These are phyloP conservation scores for Beauveria scarabaeidicola DNA, from an alignment of 2,329 filamentous ascomycete species.

Conservation along the genomic window DNA sequence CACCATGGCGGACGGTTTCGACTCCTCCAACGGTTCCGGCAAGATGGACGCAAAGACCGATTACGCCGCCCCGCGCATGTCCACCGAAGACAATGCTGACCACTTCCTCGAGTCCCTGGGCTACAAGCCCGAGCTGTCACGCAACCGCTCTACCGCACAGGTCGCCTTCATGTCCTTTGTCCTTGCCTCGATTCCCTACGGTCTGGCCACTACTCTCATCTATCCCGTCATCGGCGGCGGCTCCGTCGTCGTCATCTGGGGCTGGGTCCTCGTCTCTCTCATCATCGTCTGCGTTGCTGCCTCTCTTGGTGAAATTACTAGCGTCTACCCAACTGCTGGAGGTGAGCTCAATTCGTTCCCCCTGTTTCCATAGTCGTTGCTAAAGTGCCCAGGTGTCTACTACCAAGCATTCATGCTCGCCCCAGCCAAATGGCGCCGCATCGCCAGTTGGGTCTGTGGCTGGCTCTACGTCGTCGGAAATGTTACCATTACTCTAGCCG, in stretches of 20 bases:
- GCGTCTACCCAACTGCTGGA: constrained; percentile 67
- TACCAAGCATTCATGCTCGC: constrained; percentile 73
- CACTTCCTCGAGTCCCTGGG: constrained; percentile 55
- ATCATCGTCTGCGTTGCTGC: constrained; percentile 64
- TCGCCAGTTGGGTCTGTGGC: constrained; percentile 63
- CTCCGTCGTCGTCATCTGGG: constrained; percentile 63
- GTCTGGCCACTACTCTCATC: constrained; percentile 59
- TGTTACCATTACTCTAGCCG: constrained; percentile 74
- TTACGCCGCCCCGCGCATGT: constrained; percentile 16
- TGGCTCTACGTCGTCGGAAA: constrained; percentile 74
- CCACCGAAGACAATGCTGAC: constrained; percentile 42
- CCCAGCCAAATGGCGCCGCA: constrained; percentile 48
- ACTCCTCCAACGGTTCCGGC: constrained; percentile 10
- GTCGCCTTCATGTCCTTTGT: constrained; percentile 72
- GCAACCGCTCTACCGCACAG: constrained; percentile 58
- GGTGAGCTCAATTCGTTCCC: constrained; percentile 28
- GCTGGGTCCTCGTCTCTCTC: constrained; percentile 58
- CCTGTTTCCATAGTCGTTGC: not conserved
- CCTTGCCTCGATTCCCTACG: constrained; percentile 66
- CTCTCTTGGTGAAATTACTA: constrained; percentile 66
- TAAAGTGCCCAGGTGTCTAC: constrained; percentile 45
- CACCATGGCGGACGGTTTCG: constrained; percentile 11
- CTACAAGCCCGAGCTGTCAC: constrained; percentile 56
- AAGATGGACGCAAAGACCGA: constrained; percentile 24
- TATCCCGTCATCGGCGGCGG: constrained; percentile 61